A percentile compares a stretch with the other conserved stretches of the same genome.
Evolutionary conservation across 169 alveolate genomes (phyloP).

Genomic region (Cyclospora cayetanensis): DNA sequence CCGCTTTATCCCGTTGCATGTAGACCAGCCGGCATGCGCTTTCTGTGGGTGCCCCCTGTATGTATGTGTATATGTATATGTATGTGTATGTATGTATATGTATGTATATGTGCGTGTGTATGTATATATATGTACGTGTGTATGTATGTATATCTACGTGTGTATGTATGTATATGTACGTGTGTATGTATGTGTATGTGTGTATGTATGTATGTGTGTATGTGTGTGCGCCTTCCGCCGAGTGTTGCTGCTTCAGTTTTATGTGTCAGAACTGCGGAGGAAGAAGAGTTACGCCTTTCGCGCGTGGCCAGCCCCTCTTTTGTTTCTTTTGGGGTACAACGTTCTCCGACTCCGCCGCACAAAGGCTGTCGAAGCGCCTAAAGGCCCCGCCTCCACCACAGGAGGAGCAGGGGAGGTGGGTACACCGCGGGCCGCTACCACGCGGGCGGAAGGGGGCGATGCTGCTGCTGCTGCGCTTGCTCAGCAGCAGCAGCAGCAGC

Average conservation of each 20-base stretch:
- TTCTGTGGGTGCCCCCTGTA: neutral
- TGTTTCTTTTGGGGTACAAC: slow-evolving; percentile 37
- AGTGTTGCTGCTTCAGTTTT: slow-evolving; percentile 46
- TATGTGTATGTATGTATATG: neutral
- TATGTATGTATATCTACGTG: too few species aligned
- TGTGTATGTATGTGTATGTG: neutral
- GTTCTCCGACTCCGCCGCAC: slow-evolving; percentile 44
- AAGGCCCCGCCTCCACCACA: neutral
- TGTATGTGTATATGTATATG: neutral
- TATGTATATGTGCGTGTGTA: neutral
- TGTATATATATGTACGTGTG: neutral
- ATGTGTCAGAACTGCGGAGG: slow-evolving; percentile 1
- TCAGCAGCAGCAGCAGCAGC: slow-evolving; percentile 1
- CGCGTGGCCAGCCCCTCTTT: slow-evolving; percentile 25
- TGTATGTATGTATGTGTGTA: too few species aligned
- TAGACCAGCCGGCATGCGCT: neutral
- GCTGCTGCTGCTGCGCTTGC: neutral
- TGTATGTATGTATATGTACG: neutral
- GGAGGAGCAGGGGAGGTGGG: neutral
- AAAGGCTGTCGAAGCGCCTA: neutral
- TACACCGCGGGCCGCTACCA: neutral
- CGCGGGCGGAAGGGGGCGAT: too few species aligned
- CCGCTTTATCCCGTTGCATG: neutral
- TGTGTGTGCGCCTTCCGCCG: too few species aligned
- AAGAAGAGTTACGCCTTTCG: neutral